Conservation (phyloP, 2,329 filamentous ascomycete genomes). For the Trichoderma guizhouense region DNA sequence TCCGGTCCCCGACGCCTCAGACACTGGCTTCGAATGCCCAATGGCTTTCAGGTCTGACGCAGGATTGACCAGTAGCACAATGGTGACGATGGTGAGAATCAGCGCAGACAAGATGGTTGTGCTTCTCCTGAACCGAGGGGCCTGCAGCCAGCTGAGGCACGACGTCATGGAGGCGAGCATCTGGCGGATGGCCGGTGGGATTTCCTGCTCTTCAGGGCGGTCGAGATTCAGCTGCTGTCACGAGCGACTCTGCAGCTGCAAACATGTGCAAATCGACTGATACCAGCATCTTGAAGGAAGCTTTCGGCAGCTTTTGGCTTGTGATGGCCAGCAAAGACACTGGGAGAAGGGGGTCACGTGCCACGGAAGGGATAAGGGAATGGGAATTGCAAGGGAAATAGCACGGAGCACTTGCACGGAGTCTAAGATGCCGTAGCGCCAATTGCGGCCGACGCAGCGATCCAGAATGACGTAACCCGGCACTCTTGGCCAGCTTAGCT, state of each 20-base stretch:
- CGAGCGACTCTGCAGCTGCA: not conserved
- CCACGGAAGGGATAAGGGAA: not conserved
- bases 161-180: conserved; percentile 12
- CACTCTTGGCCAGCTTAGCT: not conserved
- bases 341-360: not conserved
- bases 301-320: not conserved
- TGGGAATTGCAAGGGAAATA: not conserved
- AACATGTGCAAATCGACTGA: not conserved
- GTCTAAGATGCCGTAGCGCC: not conserved
- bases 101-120: conserved; percentile 13
- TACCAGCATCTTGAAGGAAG: not conserved
- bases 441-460: not conserved
- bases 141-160: conserved; percentile 14
- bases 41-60: not conserved
- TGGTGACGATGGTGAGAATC: conserved; percentile 10
- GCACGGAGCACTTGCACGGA: not conserved
- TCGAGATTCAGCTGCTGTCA: not conserved
- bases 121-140: conserved; percentile 15
- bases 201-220: not conserved
- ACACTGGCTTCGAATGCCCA: not conserved
- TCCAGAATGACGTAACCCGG: not conserved
- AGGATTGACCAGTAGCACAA: conserved; percentile 4
- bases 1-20: not conserved
- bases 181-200: not conserved
- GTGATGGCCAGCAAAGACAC: not conserved